phyloP scores from a whole-genome alignment of 2,329 filamentous ascomycete species.

The Ceratocystis albifundus region DNA sequence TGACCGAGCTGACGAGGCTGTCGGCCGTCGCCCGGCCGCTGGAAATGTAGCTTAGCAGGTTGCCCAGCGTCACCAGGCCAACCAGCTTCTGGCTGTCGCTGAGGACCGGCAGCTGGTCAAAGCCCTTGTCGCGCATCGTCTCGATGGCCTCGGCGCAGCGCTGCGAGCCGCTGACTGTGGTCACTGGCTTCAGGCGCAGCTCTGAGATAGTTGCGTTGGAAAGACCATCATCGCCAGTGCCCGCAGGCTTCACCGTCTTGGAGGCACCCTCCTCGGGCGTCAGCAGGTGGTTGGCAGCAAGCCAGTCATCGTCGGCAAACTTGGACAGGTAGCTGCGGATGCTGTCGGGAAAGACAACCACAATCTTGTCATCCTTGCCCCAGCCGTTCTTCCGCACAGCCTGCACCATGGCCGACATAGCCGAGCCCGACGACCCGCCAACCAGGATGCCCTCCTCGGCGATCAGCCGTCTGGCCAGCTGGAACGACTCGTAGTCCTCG shows the following conservation, averaged over 20 bases:
- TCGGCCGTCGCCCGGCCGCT: slow-evolving; percentile 64
- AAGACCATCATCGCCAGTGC: slow-evolving; percentile 47
- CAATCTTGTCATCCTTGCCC: slow-evolving; percentile 72
- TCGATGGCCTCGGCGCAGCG: slow-evolving; percentile 82
- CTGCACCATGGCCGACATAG: slow-evolving; percentile 68
- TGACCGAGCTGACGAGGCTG: slow-evolving; percentile 70
- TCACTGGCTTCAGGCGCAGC: slow-evolving; percentile 85
- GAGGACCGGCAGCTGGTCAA: slow-evolving; percentile 92
- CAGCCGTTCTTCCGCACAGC: slow-evolving; percentile 68
- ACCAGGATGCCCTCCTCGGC: slow-evolving; percentile 88
- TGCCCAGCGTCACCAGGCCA: slow-evolving; percentile 87
- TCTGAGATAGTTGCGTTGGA: slow-evolving; percentile 65
- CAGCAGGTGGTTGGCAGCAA: slow-evolving; percentile 88
- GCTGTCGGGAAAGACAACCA: slow-evolving; percentile 87
- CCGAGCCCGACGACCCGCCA: slow-evolving; percentile 86
- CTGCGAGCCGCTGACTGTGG: slow-evolving; percentile 61
- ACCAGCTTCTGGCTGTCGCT: slow-evolving; percentile 57
- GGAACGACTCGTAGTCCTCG: slow-evolving; percentile 80
- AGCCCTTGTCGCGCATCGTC: slow-evolving; percentile 95
- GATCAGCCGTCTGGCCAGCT: slow-evolving; percentile 79
- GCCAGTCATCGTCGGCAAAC: slow-evolving; percentile 98
- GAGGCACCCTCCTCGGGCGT: slow-evolving; percentile 31
- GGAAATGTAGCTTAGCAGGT: slow-evolving; percentile 82
- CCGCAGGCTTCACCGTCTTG: not conserved
- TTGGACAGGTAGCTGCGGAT: slow-evolving; percentile 96